These are phyloP conservation scores for Dendrothele bispora DNA, from an alignment of 768 basidiomycete genomes.

Conservation along the genomic window DNA sequence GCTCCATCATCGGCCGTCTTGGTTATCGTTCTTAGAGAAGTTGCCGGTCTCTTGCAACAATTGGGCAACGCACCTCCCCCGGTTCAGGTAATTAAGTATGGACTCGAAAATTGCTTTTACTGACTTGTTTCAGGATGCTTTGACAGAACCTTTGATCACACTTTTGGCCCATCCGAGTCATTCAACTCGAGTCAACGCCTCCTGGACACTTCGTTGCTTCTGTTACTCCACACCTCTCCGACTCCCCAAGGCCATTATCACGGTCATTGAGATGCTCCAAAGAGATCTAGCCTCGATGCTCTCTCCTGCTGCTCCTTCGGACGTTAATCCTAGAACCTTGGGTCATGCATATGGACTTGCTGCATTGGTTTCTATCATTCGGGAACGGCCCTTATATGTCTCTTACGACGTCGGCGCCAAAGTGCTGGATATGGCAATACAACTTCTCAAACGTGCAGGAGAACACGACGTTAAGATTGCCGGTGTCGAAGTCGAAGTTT, in stretches of 20 bases:
- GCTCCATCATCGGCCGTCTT: constrained; percentile 69
- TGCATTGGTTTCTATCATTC: constrained; percentile 82
- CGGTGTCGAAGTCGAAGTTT: constrained; percentile 84
- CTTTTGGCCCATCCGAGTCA: constrained; percentile 87
- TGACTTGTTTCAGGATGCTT: constrained; percentile 59
- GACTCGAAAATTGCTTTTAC: neutral
- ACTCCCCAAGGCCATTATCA: constrained; percentile 75
- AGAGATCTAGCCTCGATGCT: constrained; percentile 76
- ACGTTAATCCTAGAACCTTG: constrained; percentile 68
- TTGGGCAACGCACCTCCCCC: constrained; percentile 90
- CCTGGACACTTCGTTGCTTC: constrained; percentile 89
- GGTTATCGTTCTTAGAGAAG: constrained; percentile 76
- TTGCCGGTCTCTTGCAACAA: constrained; percentile 82
- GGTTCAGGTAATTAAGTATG: constrained; percentile 58
- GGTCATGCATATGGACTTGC: constrained; percentile 92
- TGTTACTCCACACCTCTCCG: constrained; percentile 87
- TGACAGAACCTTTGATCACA: constrained; percentile 82
- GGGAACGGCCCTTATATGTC: constrained; percentile 87
- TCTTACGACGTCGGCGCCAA: constrained; percentile 92
- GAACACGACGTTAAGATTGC: constrained; percentile 88
- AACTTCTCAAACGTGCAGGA: constrained; percentile 85
- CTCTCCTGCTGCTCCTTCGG: constrained; percentile 69
- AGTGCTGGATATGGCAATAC: constrained; percentile 87
- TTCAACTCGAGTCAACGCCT: constrained; percentile 80
- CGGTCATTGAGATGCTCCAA: constrained; percentile 78